phyloP scores from a whole-genome alignment of 2,329 filamentous ascomycete genomes.

The Chaetomiaceae sp. region DNA sequence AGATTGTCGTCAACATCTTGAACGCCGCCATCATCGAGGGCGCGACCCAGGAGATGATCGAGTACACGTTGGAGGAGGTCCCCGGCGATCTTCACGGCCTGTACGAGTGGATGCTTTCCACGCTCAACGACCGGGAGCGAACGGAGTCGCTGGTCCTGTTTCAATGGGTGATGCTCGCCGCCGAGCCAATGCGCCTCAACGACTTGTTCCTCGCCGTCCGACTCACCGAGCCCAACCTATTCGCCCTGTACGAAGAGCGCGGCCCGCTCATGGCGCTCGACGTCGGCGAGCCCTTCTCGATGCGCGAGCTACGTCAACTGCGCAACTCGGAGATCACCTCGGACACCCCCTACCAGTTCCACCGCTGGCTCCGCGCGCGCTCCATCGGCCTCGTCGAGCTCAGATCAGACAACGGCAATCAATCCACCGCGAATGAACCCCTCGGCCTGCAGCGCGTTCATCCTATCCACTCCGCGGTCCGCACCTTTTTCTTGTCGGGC shows the following conservation, averaged over 20 bases:
- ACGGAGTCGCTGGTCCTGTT: constrained; percentile 31
- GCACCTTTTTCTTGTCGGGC: constrained; percentile 32
- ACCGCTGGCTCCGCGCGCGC: constrained; percentile 31
- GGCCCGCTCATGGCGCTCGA: constrained; percentile 25
- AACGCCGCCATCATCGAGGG: constrained; percentile 35
- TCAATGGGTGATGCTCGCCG: constrained; percentile 34
- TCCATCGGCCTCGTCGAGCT: constrained; percentile 33
- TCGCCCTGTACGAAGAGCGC: constrained; percentile 14
- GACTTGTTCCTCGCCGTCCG: constrained; percentile 32
- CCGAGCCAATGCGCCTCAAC: constrained; percentile 32
- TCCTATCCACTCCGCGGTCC: constrained; percentile 32
- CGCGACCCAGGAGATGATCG: constrained; percentile 32
- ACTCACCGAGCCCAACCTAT: constrained; percentile 25
- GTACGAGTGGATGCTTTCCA: constrained; percentile 35
- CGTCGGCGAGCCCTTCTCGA: constrained; percentile 26
- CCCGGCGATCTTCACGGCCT: constrained; percentile 32
- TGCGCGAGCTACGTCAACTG: constrained; percentile 27
- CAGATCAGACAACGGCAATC: constrained; percentile 20
- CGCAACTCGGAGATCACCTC: constrained; percentile 28
- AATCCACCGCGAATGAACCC: constrained; percentile 21
- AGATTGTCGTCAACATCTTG: constrained; percentile 35
- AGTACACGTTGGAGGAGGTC: constrained; percentile 32
- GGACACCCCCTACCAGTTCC: constrained; percentile 30
- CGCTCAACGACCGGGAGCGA: constrained; percentile 29
- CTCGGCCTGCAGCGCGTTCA: constrained; percentile 31